Evolutionary conservation across 1,284 basidiomycete genomes (phyloP), one percentile per base, ranked within the genome.

Genomic region (Bondarzewia mesenterica): DNA sequence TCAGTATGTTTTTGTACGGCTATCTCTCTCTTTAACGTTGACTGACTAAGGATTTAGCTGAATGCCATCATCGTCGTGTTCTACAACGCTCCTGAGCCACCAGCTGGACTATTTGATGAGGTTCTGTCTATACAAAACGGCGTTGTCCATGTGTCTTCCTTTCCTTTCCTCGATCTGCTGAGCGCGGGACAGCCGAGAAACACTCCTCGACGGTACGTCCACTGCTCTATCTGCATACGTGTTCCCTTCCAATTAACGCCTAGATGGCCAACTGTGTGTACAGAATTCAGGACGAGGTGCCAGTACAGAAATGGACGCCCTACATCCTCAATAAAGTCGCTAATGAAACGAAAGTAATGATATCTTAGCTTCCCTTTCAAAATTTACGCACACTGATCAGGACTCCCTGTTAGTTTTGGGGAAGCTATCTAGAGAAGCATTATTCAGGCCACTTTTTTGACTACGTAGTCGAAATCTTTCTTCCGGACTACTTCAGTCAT

Each of bases 71-170:
- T 48, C 16, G 6, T 73, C 0, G 15, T 78, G 6, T 81, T 80
- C 57, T 80, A 81, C 51, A 75, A 81, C 53, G 74, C 58, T 0
- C 75, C 76, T 1, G 66, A 56, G 0, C 71, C 68, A 0, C 77
- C 77, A 0, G 42, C 58, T 8, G 75, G 74, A 3, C 67, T 75
- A 4, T 79, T 78, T 50, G 75, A 78, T 39, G 63, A 63, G 1
- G 73, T 77, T 48, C 49, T 74, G 15, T 64, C 60, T 2, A 69
- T 75, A 37, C 66, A 68, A 71, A 72, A 0, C 61, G 71, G 10
- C 63, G 61, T 26, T 73, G 73, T 49, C n/a, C 62, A 1, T 67
- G 66, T 14, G 60, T 77, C 3, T 66, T 77, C 3, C 52, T 60
- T 25, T 20, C 46, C 12, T 15, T 45, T 20, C 44, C 32, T 16